Percentiles rank a stretch among this genome's conserved stretches.
phyloP scores from a whole-genome alignment of 2,329 filamentous ascomycete species.

The Calycina marina region DNA sequence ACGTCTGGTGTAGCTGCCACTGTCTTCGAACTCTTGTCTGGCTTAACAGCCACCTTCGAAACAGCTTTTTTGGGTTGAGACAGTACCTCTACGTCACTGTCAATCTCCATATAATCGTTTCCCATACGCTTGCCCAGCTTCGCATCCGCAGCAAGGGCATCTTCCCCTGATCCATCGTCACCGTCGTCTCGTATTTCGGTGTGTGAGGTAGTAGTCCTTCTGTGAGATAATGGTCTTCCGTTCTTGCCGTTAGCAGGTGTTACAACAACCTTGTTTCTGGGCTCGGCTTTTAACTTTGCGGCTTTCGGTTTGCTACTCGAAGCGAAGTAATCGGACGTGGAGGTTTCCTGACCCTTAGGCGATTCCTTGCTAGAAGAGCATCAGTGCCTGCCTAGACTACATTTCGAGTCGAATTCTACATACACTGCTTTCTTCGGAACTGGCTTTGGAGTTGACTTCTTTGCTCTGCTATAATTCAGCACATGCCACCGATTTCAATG shows the following conservation, averaged over 20 bases:
- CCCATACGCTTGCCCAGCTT: slow-evolving; percentile 53
- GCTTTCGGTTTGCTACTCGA: slow-evolving; percentile 19
- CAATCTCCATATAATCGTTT: slow-evolving; percentile 57
- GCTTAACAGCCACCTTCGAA: slow-evolving; percentile 24
- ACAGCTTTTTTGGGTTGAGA: slow-evolving; percentile 39
- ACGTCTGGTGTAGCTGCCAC: slow-evolving; percentile 30
- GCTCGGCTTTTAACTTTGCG: slow-evolving; percentile 12
- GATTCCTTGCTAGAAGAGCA: slow-evolving; percentile 17
- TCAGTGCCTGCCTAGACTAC: not conserved
- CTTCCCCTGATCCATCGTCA: slow-evolving; percentile 58
- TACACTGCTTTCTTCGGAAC: slow-evolving; percentile 42
- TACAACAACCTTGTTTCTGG: slow-evolving; percentile 12
- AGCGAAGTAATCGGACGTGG: slow-evolving; percentile 23
- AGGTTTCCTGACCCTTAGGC: slow-evolving; percentile 21
- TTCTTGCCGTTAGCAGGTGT: slow-evolving; percentile 10
- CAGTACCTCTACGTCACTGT: slow-evolving; percentile 53
- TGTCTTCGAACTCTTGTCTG: slow-evolving; percentile 24
- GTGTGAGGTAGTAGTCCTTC: slow-evolving; percentile 14
- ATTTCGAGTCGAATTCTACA: slow-evolving; percentile 12
- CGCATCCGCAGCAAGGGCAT: slow-evolving; percentile 66
- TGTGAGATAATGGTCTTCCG: slow-evolving; percentile 17
- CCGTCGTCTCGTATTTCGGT: slow-evolving; percentile 34
- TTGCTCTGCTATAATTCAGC: slow-evolving; percentile 21
- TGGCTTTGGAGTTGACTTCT: slow-evolving; percentile 36
- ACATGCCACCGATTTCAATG: not conserved